A percentile compares a stretch with the other conserved stretches of the same genome.
phyloP scores from a whole-genome alignment of 805 yeast genomes.

The Metschnikowia orientalis region DNA sequence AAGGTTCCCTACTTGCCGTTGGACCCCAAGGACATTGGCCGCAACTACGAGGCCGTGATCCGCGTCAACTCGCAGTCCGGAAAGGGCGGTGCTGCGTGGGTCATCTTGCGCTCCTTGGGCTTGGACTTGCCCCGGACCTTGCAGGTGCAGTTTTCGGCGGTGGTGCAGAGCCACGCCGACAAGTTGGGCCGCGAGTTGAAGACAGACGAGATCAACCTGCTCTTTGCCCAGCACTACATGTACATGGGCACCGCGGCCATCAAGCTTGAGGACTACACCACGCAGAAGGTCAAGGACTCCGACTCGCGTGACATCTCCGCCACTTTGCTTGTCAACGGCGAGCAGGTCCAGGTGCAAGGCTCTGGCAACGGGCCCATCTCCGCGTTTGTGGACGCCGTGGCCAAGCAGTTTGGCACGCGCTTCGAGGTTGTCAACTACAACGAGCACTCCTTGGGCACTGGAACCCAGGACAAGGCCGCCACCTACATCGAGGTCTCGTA shows the following conservation, averaged over 20 bases:
- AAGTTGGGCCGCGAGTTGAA: conserved; percentile 63
- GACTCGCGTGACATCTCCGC: conserved; percentile 23
- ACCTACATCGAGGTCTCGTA: conserved; percentile 57
- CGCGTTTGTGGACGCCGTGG: conserved; percentile 62
- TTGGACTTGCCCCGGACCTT: conserved; percentile 68
- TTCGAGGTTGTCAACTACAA: conserved; percentile 63
- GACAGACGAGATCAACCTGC: conserved; percentile 55
- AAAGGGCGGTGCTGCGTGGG: conserved; percentile 87
- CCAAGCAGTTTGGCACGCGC: conserved; percentile 46
- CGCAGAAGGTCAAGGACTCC: conserved; percentile 18
- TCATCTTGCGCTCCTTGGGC: conserved; percentile 63
- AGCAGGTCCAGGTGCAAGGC: conserved; percentile 43
- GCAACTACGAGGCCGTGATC: conserved; percentile 77
- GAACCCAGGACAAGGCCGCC: conserved; percentile 69
- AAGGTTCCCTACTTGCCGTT: conserved; percentile 71
- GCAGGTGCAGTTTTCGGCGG: conserved; percentile 63
- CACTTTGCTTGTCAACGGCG: conserved; percentile 16
- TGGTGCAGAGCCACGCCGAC: conserved; percentile 65
- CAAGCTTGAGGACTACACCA: conserved; percentile 23
- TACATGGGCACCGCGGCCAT: conserved; percentile 16
- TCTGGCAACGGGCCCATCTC: conserved; percentile 79
- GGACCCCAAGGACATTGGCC: conserved; percentile 78
- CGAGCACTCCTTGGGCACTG: conserved; percentile 72
- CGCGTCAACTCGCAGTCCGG: conserved; percentile 86
- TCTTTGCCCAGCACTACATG: conserved; percentile 56